Conservation (phyloP, 2,329 filamentous ascomycete genomes). For the Chaetomium globosum region DNA sequence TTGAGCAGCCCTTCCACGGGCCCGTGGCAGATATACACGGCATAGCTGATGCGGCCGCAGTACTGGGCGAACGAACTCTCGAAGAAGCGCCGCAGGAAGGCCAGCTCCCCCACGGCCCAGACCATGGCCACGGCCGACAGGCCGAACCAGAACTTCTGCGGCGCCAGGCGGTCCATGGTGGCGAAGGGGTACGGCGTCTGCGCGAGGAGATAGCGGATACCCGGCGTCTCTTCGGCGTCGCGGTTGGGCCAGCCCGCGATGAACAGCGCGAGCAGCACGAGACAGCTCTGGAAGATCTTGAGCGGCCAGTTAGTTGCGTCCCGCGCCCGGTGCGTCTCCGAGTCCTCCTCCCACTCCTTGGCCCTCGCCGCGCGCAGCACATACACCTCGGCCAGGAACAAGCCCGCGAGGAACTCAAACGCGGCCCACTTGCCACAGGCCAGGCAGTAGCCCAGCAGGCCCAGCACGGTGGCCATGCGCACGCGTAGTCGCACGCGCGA, state of each 20-base stretch:
- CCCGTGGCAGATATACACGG: constrained; percentile 62
- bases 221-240: constrained; percentile 42
- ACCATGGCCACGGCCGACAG: constrained; percentile 43
- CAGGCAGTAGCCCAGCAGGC: constrained; percentile 45
- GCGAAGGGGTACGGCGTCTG: constrained; percentile 44
- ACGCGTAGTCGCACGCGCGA: constrained; percentile 42
- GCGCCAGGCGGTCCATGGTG: constrained; percentile 39
- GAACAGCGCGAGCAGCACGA: constrained; percentile 41
- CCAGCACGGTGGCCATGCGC: constrained; percentile 40
- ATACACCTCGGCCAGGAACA: constrained; percentile 51
- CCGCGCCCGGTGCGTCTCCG: constrained; percentile 26
- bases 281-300: constrained; percentile 36
- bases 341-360: constrained; percentile 32
- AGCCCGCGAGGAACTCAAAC: constrained; percentile 51
- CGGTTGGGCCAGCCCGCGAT: constrained; percentile 49
- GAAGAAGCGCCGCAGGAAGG: constrained; percentile 45
- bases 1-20: constrained; percentile 49
- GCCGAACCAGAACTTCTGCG: constrained; percentile 47
- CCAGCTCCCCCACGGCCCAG: constrained; percentile 46
- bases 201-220: constrained; percentile 41
- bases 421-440: constrained; percentile 48
- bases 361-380: constrained; percentile 41
- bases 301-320: constrained; percentile 16
- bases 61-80: constrained; percentile 55
- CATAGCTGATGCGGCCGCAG: constrained; percentile 59